These are phyloP conservation scores for Ophiostoma ips DNA, from an alignment of 2,329 filamentous ascomycete species.

Conservation along the genomic window DNA sequence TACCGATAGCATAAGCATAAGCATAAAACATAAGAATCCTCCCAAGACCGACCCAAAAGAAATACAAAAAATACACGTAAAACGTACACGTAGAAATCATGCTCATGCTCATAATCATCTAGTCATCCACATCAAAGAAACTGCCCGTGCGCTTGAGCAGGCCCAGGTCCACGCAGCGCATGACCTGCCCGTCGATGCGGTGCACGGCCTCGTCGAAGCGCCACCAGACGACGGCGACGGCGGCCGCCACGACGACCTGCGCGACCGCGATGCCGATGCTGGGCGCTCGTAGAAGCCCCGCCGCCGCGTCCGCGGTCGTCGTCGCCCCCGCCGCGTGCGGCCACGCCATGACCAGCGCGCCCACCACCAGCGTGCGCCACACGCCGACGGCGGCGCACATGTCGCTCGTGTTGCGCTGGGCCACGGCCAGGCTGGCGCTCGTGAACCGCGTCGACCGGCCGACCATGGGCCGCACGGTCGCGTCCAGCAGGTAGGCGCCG, in stretches of 20 bases:
- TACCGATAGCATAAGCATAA: too few relatives aligned
- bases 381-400: conserved; percentile 31
- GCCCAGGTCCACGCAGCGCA: conserved; percentile 31
- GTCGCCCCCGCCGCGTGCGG: conserved; percentile 24
- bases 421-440: conserved; percentile 30
- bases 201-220: conserved; percentile 27
- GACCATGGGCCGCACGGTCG: conserved; percentile 28
- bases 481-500: conserved; percentile 27
- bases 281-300: conserved; percentile 21
- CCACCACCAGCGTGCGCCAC: conserved; percentile 27
- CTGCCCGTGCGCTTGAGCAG: conserved; percentile 28
- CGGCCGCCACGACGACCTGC: conserved; percentile 26
- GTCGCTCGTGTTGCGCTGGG: conserved; percentile 32
- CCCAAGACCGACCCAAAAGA: not conserved
- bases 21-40: not conserved
- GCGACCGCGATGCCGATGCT: conserved; percentile 28
- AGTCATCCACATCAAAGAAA: conserved; percentile 30
- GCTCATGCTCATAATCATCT: not conserved
- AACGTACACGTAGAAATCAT: not conserved
- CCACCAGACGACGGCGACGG: conserved; percentile 26
- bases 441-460: conserved; percentile 36
- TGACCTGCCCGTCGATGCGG: conserved; percentile 30
- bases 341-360: conserved; percentile 30
- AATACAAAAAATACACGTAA: not conserved
- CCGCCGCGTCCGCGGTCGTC: conserved; percentile 22